phyloP scores from a whole-genome alignment of 2,329 filamentous ascomycete species.

The Scytalidium sp. region DNA sequence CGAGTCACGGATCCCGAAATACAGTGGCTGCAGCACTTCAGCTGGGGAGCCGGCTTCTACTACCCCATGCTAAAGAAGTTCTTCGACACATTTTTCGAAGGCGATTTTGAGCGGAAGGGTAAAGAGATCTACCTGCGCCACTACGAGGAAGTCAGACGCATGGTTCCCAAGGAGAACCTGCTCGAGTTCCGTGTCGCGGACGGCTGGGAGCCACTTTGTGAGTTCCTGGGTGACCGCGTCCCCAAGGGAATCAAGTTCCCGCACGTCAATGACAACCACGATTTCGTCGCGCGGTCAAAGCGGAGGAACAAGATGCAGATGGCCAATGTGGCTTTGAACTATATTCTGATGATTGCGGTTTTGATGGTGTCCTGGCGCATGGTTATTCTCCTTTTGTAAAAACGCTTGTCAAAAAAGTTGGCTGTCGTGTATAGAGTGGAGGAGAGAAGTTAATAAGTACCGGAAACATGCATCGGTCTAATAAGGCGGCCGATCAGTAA shows the following conservation, averaged over 20 bases:
- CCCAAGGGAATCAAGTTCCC: not conserved
- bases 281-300: not conserved
- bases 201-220: constrained; percentile 18
- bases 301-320: not conserved
- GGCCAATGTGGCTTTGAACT: not conserved
- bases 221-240: constrained; percentile 11
- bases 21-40: constrained; percentile 49
- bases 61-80: constrained; percentile 67
- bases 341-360: not conserved
- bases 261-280: not conserved
- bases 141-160: constrained; percentile 4
- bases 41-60: constrained; percentile 65
- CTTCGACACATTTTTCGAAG: constrained; percentile 56
- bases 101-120: constrained; percentile 4
- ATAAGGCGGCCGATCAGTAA: too few relatives aligned
- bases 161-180: constrained; percentile 10
- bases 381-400: too few relatives aligned
- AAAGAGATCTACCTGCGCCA: constrained; percentile 5
- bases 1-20: constrained; percentile 60
- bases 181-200: constrained; percentile 12
- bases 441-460: too few relatives aligned
- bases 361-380: too few relatives aligned
- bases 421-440: too few relatives aligned
- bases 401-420: too few relatives aligned
- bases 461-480: too few relatives aligned